A percentile compares a stretch with the other conserved stretches of the same genome.
phyloP scores from a whole-genome alignment of 306 rosid species.

The Prunus dulcis region DNA sequence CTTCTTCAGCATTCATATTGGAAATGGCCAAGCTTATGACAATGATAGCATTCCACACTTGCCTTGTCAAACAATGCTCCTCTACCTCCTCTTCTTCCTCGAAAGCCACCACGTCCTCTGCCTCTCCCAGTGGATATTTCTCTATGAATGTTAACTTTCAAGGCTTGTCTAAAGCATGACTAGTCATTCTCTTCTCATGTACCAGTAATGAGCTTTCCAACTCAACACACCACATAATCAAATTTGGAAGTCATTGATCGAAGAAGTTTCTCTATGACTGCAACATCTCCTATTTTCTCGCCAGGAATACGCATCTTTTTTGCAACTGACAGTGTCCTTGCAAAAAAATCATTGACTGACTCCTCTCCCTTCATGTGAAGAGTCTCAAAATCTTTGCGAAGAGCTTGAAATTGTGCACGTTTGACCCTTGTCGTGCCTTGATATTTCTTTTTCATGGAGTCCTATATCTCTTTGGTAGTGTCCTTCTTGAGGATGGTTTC shows the following conservation, averaged over 20 bases:
- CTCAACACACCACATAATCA: not conserved
- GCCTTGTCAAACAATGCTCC: not conserved
- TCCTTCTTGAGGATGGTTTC: not conserved
- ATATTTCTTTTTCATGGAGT: not conserved
- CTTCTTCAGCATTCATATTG: not conserved
- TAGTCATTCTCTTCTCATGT: not conserved
- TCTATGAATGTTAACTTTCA: not conserved
- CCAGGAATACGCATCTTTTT: not conserved
- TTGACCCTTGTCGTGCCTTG: not conserved
- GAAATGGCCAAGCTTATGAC: not conserved
- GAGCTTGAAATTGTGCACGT: not conserved
- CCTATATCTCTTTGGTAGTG: not conserved
- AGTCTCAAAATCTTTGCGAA: not conserved
- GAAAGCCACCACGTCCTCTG: not conserved
- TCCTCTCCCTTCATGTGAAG: not conserved
- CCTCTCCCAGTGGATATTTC: not conserved
- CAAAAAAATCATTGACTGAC: not conserved
- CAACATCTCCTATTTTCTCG: not conserved
- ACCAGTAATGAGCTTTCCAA: not conserved
- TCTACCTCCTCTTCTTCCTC: not conserved
- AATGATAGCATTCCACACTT: not conserved
- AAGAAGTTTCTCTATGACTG: not conserved
- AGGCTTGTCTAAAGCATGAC: not conserved
- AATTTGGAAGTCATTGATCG: not conserved
- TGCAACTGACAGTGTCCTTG: not conserved